Evolutionary conservation across 2,329 filamentous ascomycete species (phyloP).

Genomic region (Xylariales sp.): DNA sequence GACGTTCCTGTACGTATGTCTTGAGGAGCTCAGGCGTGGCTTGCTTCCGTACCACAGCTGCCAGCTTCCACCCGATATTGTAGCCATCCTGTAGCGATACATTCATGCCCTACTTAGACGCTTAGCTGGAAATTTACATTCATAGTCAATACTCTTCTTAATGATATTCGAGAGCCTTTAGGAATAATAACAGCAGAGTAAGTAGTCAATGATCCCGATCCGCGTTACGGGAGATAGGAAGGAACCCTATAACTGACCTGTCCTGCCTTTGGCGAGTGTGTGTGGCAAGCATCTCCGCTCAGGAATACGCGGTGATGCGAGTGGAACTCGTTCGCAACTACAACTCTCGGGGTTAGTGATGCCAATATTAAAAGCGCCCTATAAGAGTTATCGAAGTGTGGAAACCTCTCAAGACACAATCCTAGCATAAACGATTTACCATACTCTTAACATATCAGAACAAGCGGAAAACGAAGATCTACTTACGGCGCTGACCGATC

Average conservation of each 20-base stretch:
- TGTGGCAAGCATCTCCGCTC: constrained; percentile 74
- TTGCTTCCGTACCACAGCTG: constrained; percentile 58
- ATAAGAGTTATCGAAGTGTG: not conserved
- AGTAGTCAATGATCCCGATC: not conserved
- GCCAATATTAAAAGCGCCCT: not conserved
- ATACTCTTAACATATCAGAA: not conserved
- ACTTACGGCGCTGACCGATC: constrained; percentile 70
- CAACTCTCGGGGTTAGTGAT: not conserved
- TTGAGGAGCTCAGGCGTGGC: constrained; percentile 58
- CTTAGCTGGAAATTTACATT: not conserved
- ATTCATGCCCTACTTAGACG: constrained; percentile 61
- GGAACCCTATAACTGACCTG: constrained; percentile 51
- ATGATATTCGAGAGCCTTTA: no score
- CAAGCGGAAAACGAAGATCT: constrained; percentile 49
- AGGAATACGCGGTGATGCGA: constrained; percentile 68
- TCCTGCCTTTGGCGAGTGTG: constrained; percentile 73
- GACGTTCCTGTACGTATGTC: constrained; percentile 65
- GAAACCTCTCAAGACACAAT: not conserved
- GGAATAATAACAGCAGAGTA: not conserved
- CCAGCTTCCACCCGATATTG: constrained; percentile 71
- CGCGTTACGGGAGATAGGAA: not conserved
- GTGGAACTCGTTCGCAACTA: constrained; percentile 57
- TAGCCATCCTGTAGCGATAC: constrained; percentile 71
- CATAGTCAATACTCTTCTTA: not conserved
- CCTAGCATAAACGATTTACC: not conserved